Base-by-base conservation (phyloP, 257 asterid species). In the Schizonepeta tenuifolia region DNA sequence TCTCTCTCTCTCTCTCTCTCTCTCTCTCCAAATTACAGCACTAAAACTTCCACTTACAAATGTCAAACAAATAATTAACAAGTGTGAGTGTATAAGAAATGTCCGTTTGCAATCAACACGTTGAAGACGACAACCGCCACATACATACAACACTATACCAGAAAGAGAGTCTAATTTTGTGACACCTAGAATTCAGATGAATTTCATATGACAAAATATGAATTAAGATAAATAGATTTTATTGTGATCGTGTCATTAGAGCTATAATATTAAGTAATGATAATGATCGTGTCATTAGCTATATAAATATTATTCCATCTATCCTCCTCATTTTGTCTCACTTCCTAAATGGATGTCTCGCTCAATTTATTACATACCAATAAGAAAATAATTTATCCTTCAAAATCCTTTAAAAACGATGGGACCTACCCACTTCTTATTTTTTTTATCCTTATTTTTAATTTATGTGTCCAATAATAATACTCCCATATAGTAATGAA, bases 261-360 rank as follows among this genome's bases (percentile, higher is more conserved):
- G 13, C 18, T 18, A 20, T 35, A 44, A 36, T 12, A 67, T 47
- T 53, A 38, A 57, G 79, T 47, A 59, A 67, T 67, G n/a, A n/a
- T n/a, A n/a, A n/a, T n/a, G n/a, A n/a, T n/a, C n/a, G n/a, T n/a
- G n/a, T n/a, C n/a, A n/a, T n/a, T n/a, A n/a, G n/a, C n/a, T n/a
- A n/a, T n/a, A n/a, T n/a, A n/a, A n/a, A n/a, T n/a, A n/a, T n/a
- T n/a, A n/a, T n/a, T n/a, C n/a, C n/a, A n/a, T n/a, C n/a, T n/a
- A n/a, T n/a, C n/a, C n/a, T n/a, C n/a, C n/a, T n/a, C n/a, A n/a
- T n/a, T n/a, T n/a, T n/a, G n/a, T n/a, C n/a, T n/a, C n/a, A n/a
- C n/a, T n/a, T n/a, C n/a, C n/a, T n/a, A n/a, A n/a, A n/a, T n/a
- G n/a, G n/a, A n/a, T n/a, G n/a, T n/a, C n/a, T n/a, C n/a, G n/a